phyloP scores from a whole-genome alignment of 2,329 filamentous ascomycete species.

The Cordyceps fumosorosea region DNA sequence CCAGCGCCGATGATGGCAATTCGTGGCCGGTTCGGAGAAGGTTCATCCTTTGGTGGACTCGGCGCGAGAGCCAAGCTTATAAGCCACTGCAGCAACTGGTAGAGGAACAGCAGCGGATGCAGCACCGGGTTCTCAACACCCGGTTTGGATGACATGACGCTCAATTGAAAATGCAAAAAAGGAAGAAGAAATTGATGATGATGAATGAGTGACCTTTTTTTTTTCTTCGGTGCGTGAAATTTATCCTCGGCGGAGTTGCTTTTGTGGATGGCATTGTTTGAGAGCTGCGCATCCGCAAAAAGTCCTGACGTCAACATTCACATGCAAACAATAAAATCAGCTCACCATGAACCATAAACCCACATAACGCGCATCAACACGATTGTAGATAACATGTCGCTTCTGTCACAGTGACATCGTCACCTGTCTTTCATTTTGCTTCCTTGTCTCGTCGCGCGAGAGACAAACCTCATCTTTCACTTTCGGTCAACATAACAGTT shows the following conservation, averaged over 20 bases:
- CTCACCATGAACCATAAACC: slow-evolving; percentile 1
- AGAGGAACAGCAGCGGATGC: slow-evolving; percentile 55
- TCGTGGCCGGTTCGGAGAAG: slow-evolving; percentile 53
- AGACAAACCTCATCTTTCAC: not conserved
- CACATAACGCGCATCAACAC: not conserved
- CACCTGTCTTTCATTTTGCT: not conserved
- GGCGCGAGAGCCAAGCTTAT: slow-evolving; percentile 62
- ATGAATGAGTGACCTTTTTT: not conserved
- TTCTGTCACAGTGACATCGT: not conserved
- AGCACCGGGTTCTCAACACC: slow-evolving; percentile 34
- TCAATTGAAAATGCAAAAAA: not conserved
- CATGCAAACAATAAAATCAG: slow-evolving; percentile 8
- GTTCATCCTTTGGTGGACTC: slow-evolving; percentile 53
- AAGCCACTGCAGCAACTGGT: slow-evolving; percentile 58
- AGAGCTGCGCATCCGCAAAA: not conserved
- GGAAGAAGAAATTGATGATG: not conserved
- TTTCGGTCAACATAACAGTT: not conserved
- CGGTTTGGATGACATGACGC: slow-evolving; percentile 27
- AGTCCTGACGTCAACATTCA: slow-evolving; percentile 23
- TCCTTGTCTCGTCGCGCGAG: not conserved
- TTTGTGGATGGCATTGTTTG: slow-evolving; percentile 1
- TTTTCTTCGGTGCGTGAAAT: not conserved
- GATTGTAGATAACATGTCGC: not conserved
- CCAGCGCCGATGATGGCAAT: slow-evolving; percentile 66
- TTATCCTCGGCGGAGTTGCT: not conserved